Evolutionary conservation across 306 rosid species (phyloP), one percentile per base, ranked within the genome.

Genomic region (Crataegus laevigata): DNA sequence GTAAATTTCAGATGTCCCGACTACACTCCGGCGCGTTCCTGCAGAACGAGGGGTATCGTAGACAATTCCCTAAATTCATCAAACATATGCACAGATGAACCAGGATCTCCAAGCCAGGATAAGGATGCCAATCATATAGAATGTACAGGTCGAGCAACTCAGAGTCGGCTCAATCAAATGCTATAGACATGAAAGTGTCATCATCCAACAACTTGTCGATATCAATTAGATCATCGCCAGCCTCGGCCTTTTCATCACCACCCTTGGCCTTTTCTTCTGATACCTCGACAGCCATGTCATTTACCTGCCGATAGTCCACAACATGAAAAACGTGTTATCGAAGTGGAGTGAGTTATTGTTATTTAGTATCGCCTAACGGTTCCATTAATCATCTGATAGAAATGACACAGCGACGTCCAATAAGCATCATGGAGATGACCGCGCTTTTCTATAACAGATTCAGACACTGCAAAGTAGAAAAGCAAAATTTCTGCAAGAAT

Each of bases 141-240:
- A 34, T 85, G 73, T 83, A 76, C 88, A 75, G 72, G 84, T 12
- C 60, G 71, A 73, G 78, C 59, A 6, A 64, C 75, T 42, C 28
- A 24, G 80, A 74, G 72, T 21, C 66, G 52, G 76, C 75, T 88
- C 87, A 90, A 73, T 86, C 85, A 85, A 82, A 89, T 82, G 96
- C 93, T 68, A 88, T 78, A 50, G 96, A 89, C 82, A 87, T 80
- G 79, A 90, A 88, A 80, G 87, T 82, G 6, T 91, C 93, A 42
- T 93, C 98, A 45, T 89, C 92, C 85, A 89, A 74, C 67, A 90
- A 86, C 66, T 85, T 76, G 77, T 90, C 98, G 63, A 90, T 83
- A 72, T 90, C 91, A 69, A 90, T 83, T 82, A 87, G 78, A 62
- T 89, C 91, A 79, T 92, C 98, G 61, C 87, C 85, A 32, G 81